Conservation (phyloP, 2,329 filamentous ascomycete species). For the Capronia americana region DNA sequence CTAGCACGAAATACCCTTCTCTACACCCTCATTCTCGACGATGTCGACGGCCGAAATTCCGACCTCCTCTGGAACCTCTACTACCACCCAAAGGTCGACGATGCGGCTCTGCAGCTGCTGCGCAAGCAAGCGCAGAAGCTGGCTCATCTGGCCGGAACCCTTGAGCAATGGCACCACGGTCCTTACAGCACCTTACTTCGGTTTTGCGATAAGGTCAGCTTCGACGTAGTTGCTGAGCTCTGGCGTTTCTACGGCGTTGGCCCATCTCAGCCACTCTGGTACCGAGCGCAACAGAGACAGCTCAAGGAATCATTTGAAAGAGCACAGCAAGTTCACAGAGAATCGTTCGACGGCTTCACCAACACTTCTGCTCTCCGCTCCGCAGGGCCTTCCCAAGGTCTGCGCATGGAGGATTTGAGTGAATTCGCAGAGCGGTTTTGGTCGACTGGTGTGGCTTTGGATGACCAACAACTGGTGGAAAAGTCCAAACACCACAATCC, state of each 20-base stretch:
- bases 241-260: background rate
- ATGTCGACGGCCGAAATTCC: slow-evolving; percentile 38
- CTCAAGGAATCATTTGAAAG: background rate
- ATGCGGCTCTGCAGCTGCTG: slow-evolving; percentile 48
- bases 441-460: background rate
- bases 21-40: slow-evolving; percentile 59
- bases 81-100: slow-evolving; percentile 59
- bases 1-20: slow-evolving; percentile 63
- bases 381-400: background rate
- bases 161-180: slow-evolving; percentile 54
- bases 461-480: background rate
- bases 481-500: slow-evolving; percentile 42
- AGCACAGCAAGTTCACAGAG: background rate
- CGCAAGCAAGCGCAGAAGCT: slow-evolving; percentile 55
- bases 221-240: slow-evolving; percentile 40
- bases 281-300: background rate
- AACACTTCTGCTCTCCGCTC: background rate
- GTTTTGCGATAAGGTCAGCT: slow-evolving; percentile 58
- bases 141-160: slow-evolving; percentile 45
- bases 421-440: background rate
- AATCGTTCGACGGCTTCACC: background rate
- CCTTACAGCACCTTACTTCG: slow-evolving; percentile 54
- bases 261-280: background rate
- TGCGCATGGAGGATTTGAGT: background rate
- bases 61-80: slow-evolving; percentile 61